These are phyloP conservation scores for Malus asiatica DNA, from an alignment of 306 rosid genomes.

Conservation along the genomic window DNA sequence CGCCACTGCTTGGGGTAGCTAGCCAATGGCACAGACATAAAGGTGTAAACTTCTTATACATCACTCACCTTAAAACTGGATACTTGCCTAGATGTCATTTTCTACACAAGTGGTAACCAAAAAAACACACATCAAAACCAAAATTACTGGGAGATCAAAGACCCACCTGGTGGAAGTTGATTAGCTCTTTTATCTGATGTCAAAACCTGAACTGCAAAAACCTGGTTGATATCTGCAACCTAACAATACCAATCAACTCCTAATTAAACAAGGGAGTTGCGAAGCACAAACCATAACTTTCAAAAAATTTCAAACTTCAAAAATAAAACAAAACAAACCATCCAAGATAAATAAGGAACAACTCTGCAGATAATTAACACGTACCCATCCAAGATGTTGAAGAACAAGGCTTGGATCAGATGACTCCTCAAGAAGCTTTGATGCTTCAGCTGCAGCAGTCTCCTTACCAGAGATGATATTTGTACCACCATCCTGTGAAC, in stretches of 20 bases:
- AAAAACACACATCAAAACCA: constrained; percentile 6
- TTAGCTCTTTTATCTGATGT: constrained; percentile 71
- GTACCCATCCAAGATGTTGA: constrained; percentile 97
- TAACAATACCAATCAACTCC: constrained; percentile 30
- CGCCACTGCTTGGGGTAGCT: too few relatives aligned
- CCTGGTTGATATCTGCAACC: constrained; percentile 88
- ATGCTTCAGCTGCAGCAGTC: constrained; percentile 83
- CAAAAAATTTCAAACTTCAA: neutral
- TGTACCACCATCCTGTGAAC: constrained; percentile 20
- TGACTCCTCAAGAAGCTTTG: constrained; percentile 87
- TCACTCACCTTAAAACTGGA: neutral
- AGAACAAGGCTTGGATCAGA: constrained; percentile 79
- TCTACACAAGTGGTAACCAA: neutral
- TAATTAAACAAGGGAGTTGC: constrained; percentile 1
- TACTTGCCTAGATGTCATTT: neutral
- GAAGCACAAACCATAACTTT: neutral
- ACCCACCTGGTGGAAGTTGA: constrained; percentile 78
- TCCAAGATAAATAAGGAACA: neutral
- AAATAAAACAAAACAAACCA: neutral
- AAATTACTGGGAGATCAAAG: constrained; percentile 13
- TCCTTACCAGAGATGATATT: constrained; percentile 52
- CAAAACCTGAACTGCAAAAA: constrained; percentile 64
- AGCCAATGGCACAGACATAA: neutral
- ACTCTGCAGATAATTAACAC: neutral
- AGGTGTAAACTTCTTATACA: neutral